Conservation (phyloP, 2,329 filamentous ascomycete genomes). For the Fusarium compactum region DNA sequence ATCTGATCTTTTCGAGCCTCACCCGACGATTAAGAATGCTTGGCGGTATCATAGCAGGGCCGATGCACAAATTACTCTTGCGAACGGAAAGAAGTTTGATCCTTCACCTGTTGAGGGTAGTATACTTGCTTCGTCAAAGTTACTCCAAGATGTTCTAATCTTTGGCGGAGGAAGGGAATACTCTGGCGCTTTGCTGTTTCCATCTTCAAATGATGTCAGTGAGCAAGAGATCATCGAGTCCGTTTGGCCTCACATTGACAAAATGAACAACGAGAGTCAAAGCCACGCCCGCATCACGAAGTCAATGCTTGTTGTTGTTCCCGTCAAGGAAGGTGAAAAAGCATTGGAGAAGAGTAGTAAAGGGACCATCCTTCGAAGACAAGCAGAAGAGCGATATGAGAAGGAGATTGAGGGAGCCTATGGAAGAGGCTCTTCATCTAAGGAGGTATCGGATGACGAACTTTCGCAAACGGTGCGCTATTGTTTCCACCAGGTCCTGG, state of each 20-base stretch:
- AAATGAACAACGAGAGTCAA: constrained; percentile 62
- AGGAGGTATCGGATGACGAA: constrained; percentile 51
- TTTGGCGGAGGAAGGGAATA: constrained; percentile 70
- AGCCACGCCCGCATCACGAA: constrained; percentile 63
- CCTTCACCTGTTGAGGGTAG: constrained; percentile 70
- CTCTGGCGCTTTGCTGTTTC: constrained; percentile 68
- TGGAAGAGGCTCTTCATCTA: background rate
- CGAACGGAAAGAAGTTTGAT: constrained; percentile 78
- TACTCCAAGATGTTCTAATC: constrained; percentile 67
- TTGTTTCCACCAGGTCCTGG: constrained; percentile 51
- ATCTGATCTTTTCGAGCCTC: constrained; percentile 70
- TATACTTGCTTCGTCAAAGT: constrained; percentile 57
- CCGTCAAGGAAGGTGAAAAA: constrained; percentile 25
- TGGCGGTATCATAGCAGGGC: constrained; percentile 73
- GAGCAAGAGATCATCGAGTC: constrained; percentile 55
- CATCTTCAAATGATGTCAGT: constrained; percentile 45
- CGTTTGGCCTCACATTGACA: constrained; percentile 59
- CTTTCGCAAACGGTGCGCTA: constrained; percentile 50
- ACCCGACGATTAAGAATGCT: constrained; percentile 62
- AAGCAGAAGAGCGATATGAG: constrained; percentile 63
- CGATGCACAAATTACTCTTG: constrained; percentile 71
- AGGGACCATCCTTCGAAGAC: constrained; percentile 66
- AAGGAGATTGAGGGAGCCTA: constrained; percentile 62
- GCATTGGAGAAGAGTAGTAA: constrained; percentile 71
- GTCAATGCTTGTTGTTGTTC: constrained; percentile 63